Base-by-base conservation (phyloP, 208 protist species). In the Acanthamoeba royreba region DNA sequence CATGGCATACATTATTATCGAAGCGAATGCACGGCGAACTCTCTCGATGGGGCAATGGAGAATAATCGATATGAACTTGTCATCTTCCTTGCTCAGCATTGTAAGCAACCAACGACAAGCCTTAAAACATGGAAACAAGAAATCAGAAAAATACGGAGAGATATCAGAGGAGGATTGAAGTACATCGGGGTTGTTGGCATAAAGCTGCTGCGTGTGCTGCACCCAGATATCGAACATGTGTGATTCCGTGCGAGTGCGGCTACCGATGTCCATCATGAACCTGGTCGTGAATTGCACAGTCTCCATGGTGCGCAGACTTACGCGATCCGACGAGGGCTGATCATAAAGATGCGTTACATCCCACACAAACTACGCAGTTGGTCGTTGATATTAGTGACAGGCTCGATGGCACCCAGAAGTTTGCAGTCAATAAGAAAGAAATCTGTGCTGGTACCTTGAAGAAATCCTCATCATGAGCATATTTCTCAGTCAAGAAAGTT, bases 261-360 rank as follows among this genome's bases (percentile, higher is more conserved):
- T 45, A 4, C 85, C 85, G 28, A 92, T 92, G 11, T 92, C 85
- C n/a, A 92, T 92, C 58, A 92, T 92, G 58, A 92, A 92, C n/a
- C 85, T 46, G 28, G 85, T 92, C 22, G 38, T 52, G 43, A 92
- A 92, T 53, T 92, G 85, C 33, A 92, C 55, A 5, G 85, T 92
- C 58, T 19, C 42, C 85, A 92, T 47, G 4, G 33, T 72, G 11
- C 19, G 69, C 15, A 22, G 17, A 46, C 25, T 9, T 22, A 43
- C 66, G 66, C 35, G n/a, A 15, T 77, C 13, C 31, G 17, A 15
- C 11, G n/a, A 31, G 15, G 79, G 8, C 43, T 42, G 33, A 38
- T 61, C 55, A 45, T 92, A 92, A 31, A 92, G 7, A n/a, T 92
- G 33, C 55, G 85, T 92, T 25, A 92, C 38, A 53, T 92, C 85